These are phyloP conservation scores for Tuber magnatum DNA, from an alignment of 495 filamentous ascomycete species.

Conservation along the genomic window DNA sequence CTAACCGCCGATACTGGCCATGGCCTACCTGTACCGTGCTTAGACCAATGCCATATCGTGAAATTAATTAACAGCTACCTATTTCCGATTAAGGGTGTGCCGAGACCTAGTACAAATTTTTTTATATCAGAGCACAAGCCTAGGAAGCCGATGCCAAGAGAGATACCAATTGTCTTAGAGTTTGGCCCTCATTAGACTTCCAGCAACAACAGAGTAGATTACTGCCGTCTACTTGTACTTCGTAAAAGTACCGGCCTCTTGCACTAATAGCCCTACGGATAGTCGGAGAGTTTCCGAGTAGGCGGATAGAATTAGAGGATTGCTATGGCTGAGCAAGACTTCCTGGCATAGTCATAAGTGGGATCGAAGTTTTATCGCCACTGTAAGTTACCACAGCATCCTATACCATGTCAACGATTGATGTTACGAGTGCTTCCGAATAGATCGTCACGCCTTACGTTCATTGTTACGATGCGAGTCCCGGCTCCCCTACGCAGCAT, in stretches of 20 bases:
- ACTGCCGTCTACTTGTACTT: neutral
- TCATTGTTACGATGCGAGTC: neutral
- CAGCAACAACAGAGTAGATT: neutral
- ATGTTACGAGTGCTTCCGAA: neutral
- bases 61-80: neutral
- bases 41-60: no score
- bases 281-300: neutral
- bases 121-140: neutral
- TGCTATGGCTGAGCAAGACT: neutral
- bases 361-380: neutral
- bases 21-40: no score
- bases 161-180: neutral
- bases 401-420: neutral
- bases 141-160: neutral
- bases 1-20: neutral
- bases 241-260: neutral
- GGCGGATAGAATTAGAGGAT: neutral
- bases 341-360: neutral
- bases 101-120: neutral
- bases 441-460: neutral
- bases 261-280: neutral
- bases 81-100: neutral
- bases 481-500: neutral
- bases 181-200: neutral
- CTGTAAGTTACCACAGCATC: neutral